Evolutionary conservation across 371 early-diverging fungal genomes (phyloP).

Genomic region (Astathelohania contejeani): DNA sequence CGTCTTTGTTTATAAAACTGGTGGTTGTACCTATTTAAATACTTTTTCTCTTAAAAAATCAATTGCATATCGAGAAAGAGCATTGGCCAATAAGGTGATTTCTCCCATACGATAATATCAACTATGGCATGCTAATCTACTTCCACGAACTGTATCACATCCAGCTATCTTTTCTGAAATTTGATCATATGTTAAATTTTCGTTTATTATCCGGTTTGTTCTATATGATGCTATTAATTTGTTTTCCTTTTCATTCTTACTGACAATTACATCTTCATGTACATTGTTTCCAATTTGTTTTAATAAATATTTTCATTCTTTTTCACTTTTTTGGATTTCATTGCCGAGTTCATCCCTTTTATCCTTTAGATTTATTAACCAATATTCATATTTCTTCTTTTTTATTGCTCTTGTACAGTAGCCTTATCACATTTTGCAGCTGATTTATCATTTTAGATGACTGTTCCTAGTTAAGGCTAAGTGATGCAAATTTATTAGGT

Average conservation of each 20-base stretch:
- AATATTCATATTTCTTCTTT: too few species aligned
- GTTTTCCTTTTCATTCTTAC: constrained; percentile 73
- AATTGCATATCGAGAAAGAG: constrained; percentile 85
- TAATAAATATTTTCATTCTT: too few species aligned
- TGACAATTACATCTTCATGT: constrained; percentile 70
- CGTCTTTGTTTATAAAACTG: constrained; percentile 86
- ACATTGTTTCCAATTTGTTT: constrained; percentile 77
- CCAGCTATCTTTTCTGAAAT: constrained; percentile 62
- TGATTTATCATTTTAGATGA: too few species aligned
- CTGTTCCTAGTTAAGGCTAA: too few species aligned
- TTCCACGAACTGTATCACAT: constrained; percentile 72
- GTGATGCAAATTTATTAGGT: too few species aligned
- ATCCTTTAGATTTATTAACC: too few species aligned
- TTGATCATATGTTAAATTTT: constrained; percentile 56
- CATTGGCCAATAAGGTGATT: constrained; percentile 84
- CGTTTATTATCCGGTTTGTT: constrained; percentile 48
- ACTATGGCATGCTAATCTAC: constrained; percentile 92
- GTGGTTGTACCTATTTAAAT: constrained; percentile 89
- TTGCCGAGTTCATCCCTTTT: constrained; percentile 6
- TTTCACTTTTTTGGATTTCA: constrained; percentile 29
- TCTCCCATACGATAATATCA: constrained; percentile 85
- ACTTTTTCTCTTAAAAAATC: constrained; percentile 68
- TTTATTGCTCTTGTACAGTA: too few species aligned
- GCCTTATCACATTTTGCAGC: too few species aligned
- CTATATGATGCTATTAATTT: constrained; percentile 59